These are phyloP conservation scores for Polytolypa hystricis DNA, from an alignment of 2,329 filamentous ascomycete genomes.

Conservation along the genomic window DNA sequence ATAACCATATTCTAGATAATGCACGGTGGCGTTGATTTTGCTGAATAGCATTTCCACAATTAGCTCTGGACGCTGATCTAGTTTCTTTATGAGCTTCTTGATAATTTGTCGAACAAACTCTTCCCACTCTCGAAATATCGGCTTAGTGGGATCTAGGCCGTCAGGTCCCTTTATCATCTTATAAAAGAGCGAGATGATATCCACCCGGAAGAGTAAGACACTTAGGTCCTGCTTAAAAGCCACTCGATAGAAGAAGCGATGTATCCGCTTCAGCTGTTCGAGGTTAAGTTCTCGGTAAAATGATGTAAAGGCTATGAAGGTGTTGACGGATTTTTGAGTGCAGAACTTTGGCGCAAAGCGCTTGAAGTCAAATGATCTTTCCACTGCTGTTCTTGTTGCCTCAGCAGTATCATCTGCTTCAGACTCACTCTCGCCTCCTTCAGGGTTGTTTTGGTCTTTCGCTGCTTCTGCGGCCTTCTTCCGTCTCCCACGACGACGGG, in stretches of 20 bases:
- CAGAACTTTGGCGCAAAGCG: constrained; percentile 72
- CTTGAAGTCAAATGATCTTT: constrained; percentile 89
- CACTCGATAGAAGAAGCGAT: constrained; percentile 86
- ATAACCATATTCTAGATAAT: constrained; percentile 82
- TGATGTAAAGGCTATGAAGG: constrained; percentile 67
- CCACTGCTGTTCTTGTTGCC: constrained; percentile 60
- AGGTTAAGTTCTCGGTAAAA: constrained; percentile 72
- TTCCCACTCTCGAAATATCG: constrained; percentile 80
- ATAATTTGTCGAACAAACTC: constrained; percentile 78
- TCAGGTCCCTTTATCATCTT: constrained; percentile 85
- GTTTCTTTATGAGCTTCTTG: constrained; percentile 68
- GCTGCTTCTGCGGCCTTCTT: constrained; percentile 54
- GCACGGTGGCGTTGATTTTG: constrained; percentile 71
- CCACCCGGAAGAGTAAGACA: constrained; percentile 78
- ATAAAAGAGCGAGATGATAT: constrained; percentile 80
- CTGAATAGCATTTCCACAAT: constrained; percentile 90
- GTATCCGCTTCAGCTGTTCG: constrained; percentile 76
- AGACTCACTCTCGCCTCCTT: constrained; percentile 48
- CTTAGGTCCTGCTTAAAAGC: constrained; percentile 92
- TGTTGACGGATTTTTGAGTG: constrained; percentile 75
- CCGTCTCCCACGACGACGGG: constrained; percentile 58
- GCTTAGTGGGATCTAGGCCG: constrained; percentile 54
- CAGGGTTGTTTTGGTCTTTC: constrained; percentile 33
- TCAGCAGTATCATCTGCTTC: constrained; percentile 64
- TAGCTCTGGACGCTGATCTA: constrained; percentile 73